These are phyloP conservation scores for Monosporascus sp. DNA, from an alignment of 2,329 filamentous ascomycete genomes.

Conservation along the genomic window DNA sequence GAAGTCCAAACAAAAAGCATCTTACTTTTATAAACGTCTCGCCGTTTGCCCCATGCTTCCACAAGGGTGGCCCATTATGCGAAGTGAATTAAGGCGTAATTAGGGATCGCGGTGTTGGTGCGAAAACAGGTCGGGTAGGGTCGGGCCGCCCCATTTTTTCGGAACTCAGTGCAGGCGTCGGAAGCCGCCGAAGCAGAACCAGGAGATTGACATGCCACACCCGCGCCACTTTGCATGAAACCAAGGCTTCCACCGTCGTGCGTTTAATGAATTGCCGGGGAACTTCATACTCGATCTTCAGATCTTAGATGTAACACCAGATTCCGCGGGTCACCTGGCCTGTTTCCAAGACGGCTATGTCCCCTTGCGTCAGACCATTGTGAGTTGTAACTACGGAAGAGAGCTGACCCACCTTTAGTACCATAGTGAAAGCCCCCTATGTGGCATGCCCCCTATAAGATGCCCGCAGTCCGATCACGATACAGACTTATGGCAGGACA, in stretches of 20 bases:
- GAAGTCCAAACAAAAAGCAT: no score
- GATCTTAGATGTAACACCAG: background rate
- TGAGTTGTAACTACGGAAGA: background rate
- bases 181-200: background rate
- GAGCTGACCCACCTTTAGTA: background rate
- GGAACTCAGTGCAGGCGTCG: background rate
- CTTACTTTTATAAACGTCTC: no score
- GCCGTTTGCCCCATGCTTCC: no score
- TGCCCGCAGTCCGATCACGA: background rate
- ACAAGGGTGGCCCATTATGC: no score
- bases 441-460: background rate
- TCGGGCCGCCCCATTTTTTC: background rate
- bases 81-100: no score
- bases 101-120: background rate
- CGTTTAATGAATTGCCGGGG: background rate
- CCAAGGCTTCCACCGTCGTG: background rate
- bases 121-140: background rate
- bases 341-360: background rate
- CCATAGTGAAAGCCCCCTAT: background rate
- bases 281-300: background rate
- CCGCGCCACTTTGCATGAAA: background rate
- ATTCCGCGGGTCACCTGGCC: background rate
- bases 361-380: background rate
- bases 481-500: background rate
- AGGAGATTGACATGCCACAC: background rate